Evolutionary conservation across 495 filamentous ascomycete species (phyloP).

Genomic region (Talaromyces stipitatus): DNA sequence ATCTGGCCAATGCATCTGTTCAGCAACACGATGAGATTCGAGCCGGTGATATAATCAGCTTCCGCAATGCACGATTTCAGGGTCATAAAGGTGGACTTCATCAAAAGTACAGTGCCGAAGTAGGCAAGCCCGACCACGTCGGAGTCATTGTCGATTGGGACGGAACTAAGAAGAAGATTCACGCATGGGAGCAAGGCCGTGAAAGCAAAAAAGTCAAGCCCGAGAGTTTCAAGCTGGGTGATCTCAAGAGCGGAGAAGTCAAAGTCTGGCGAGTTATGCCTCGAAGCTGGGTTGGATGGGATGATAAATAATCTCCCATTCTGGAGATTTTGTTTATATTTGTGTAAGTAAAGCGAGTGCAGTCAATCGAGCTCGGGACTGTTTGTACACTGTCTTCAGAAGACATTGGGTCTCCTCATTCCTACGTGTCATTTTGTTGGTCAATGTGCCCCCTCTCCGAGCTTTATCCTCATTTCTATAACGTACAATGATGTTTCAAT

Average conservation of each 20-base stretch:
- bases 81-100: slow-evolving; percentile 94
- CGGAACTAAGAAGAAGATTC: slow-evolving; percentile 95
- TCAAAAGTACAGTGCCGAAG: slow-evolving; percentile 82
- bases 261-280: slow-evolving; percentile 97
- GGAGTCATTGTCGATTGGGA: slow-evolving; percentile 98
- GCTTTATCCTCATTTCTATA: neutral
- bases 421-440: neutral
- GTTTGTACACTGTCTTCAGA: neutral
- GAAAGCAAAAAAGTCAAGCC: slow-evolving; percentile 92
- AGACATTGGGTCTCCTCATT: neutral
- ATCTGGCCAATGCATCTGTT: slow-evolving; percentile 86
- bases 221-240: slow-evolving; percentile 88
- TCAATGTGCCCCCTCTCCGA: too few relatives aligned
- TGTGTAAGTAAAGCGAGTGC: neutral
- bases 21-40: slow-evolving; percentile 91
- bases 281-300: slow-evolving; percentile 88
- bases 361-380: neutral
- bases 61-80: slow-evolving; percentile 92
- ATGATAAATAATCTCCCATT: slow-evolving; percentile 15
- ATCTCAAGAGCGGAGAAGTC: slow-evolving; percentile 87
- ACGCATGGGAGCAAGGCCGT: slow-evolving; percentile 90
- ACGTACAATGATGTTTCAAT: neutral
- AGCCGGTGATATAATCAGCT: slow-evolving; percentile 84
- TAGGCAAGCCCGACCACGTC: slow-evolving; percentile 90
- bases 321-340: neutral